phyloP scores from a whole-genome alignment of 75 land plant species.

The Isoetes taiwanensis region DNA sequence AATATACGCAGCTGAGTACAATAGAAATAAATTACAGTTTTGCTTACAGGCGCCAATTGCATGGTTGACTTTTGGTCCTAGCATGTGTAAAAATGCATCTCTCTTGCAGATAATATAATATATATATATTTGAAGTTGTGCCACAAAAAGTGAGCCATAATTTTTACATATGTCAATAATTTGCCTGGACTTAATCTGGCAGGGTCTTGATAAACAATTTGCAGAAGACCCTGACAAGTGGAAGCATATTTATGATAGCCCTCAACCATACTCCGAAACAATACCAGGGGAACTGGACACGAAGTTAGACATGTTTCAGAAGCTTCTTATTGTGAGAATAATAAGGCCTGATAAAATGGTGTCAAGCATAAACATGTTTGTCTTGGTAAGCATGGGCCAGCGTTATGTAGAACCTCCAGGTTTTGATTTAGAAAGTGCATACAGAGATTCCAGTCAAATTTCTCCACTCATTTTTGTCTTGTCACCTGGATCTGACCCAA shows the following conservation, averaged over 20 bases:
- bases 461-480: conserved; percentile 26
- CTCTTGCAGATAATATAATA: too few species aligned
- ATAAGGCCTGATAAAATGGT: conserved; percentile 23
- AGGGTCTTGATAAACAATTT: conserved; percentile 18
- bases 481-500: conserved; percentile 31
- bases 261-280: conserved; percentile 19
- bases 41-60: too few species aligned
- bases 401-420: conserved; percentile 28
- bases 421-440: conserved; percentile 22
- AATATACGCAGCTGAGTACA: too few species aligned
- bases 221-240: conserved; percentile 11
- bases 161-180: too few species aligned
- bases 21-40: too few species aligned
- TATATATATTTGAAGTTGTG: too few species aligned
- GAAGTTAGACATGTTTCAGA: conserved; percentile 15
- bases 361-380: conserved; percentile 17
- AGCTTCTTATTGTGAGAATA: conserved; percentile 20
- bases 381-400: conserved; percentile 24
- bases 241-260: conserved; percentile 21
- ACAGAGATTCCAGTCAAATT: conserved; percentile 19
- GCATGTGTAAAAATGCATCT: too few species aligned
- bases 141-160: too few species aligned
- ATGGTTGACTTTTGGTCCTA: too few species aligned
- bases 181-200: neutral
- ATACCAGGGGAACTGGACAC: conserved; percentile 20